Evolutionary conservation across 2,329 filamentous ascomycete species (phyloP).

Genomic region (Sordariomycetes sp.): DNA sequence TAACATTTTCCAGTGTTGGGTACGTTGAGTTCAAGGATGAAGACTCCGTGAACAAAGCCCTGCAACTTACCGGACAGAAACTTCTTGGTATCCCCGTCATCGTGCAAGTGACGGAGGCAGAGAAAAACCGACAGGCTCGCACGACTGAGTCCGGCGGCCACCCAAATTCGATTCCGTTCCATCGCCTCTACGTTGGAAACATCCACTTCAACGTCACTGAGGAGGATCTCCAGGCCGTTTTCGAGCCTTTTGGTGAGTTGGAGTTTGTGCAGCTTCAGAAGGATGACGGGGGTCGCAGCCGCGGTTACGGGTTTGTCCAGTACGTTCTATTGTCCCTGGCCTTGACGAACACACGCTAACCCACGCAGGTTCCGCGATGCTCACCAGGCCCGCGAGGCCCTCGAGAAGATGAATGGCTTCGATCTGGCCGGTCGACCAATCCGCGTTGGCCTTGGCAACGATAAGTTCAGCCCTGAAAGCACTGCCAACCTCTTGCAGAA

Average conservation of each 20-base stretch:
- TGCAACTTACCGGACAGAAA: conserved; percentile 97
- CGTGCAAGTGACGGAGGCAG: conserved; percentile 94
- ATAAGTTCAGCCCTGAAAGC: conserved; percentile 98
- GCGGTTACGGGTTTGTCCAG: conserved; percentile 98
- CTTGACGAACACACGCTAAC: conserved; percentile 21
- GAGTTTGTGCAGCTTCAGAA: conserved; percentile 97
- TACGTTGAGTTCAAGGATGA: conserved; percentile 99
- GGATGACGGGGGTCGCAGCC: conserved; percentile 81
- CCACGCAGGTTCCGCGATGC: conserved; percentile 72
- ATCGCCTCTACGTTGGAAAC: conserved; percentile 96
- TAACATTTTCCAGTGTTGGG: conserved; percentile 64
- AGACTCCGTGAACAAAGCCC: conserved; percentile 84
- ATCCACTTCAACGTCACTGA: conserved; percentile 99
- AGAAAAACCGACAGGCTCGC: conserved; percentile 96
- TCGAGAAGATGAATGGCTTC: conserved; percentile 99
- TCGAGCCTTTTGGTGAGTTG: conserved; percentile 94
- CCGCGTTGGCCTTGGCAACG: conserved; percentile 96
- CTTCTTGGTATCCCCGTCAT: conserved; percentile 98
- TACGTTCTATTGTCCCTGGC: conserved; percentile 39
- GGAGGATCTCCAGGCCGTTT: conserved; percentile 88
- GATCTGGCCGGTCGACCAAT: conserved; percentile 95
- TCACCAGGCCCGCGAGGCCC: conserved; percentile 80
- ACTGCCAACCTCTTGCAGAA: conserved; percentile 87
- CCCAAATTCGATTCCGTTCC: conserved; percentile 84
- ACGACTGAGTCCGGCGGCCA: conserved; percentile 63